Conservation (phyloP, 352 stramenopile genomes). For the Pythium guiyangense region DNA sequence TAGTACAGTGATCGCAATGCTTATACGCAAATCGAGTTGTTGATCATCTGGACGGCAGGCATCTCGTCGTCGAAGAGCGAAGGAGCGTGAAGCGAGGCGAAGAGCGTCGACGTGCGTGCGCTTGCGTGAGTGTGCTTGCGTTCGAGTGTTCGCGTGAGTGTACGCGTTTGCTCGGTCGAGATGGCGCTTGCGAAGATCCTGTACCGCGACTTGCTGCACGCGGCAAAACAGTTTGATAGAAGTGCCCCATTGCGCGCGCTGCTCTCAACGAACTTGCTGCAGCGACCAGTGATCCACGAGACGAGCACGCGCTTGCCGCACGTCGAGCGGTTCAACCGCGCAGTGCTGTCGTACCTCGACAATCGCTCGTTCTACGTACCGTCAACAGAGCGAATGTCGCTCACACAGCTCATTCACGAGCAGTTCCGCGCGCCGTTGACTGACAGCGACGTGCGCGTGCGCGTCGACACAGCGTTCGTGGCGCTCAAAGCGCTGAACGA, state of each 20-base stretch:
- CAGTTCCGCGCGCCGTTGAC: conserved; percentile 27
- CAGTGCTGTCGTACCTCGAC: conserved; percentile 42
- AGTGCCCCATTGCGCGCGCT: conserved; percentile 53
- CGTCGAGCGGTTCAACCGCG: conserved; percentile 57
- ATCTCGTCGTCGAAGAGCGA: too few relatives aligned
- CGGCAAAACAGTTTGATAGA: conserved; percentile 50
- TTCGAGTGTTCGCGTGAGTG: too few relatives aligned
- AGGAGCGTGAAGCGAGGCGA: too few relatives aligned
- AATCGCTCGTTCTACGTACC: conserved; percentile 69
- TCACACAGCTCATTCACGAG: conserved; percentile 42
- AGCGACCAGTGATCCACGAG: conserved; percentile 24
- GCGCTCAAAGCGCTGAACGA: conserved; percentile 58
- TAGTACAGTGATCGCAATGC: too few relatives aligned
- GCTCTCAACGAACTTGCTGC: conserved; percentile 54
- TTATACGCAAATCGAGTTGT: too few relatives aligned
- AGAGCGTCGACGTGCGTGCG: not conserved
- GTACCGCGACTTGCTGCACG: conserved; percentile 66
- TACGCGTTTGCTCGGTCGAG: not conserved
- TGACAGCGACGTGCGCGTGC: conserved; percentile 7
- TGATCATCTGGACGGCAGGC: too few relatives aligned
- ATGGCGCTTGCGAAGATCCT: conserved; percentile 55
- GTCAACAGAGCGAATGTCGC: conserved; percentile 22
- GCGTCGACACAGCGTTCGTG: conserved; percentile 61
- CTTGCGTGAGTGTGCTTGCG: too few relatives aligned
- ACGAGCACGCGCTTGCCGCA: conserved; percentile 39